Conservation (phyloP, 371 early-diverging fungal species). For the Globomyces sp. region DNA sequence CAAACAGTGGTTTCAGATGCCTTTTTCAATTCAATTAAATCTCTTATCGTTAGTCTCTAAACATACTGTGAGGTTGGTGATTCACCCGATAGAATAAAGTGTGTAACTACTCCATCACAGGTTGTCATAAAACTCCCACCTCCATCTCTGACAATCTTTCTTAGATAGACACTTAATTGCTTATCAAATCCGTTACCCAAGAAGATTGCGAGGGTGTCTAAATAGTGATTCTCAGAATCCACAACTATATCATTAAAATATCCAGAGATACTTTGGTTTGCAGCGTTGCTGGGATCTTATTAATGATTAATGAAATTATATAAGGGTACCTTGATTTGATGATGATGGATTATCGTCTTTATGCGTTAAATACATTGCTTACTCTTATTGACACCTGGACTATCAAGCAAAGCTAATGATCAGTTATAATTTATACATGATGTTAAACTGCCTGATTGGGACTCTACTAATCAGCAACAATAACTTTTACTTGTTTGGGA, state of each 20-base stretch:
- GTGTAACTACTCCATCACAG: constrained; percentile 26
- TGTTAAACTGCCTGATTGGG: too few species aligned
- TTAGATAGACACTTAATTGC: constrained; percentile 8
- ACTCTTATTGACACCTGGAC: too few species aligned
- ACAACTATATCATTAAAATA: not conserved
- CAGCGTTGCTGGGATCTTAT: not conserved
- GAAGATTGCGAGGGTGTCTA: constrained; percentile 22
- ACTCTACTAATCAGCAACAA: not conserved
- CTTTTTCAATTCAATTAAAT: not conserved
- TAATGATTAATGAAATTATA: too few species aligned
- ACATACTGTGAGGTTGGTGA: not conserved
- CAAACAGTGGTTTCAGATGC: not conserved
- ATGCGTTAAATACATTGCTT: too few species aligned
- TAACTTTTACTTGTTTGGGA: not conserved
- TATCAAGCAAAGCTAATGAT: too few species aligned
- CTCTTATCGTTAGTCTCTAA: not conserved
- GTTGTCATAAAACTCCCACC: constrained; percentile 21
- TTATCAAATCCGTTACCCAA: constrained; percentile 25
- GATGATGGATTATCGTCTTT: too few species aligned
- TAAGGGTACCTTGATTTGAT: too few species aligned
- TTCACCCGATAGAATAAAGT: constrained; percentile 14
- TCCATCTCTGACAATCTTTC: constrained; percentile 22
- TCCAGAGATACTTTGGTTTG: not conserved
- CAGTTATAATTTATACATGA: too few species aligned
- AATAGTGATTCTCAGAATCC: constrained; percentile 13